Base-by-base conservation (phyloP, 78 protist species). In the Dictyostelium firmibasis region DNA sequence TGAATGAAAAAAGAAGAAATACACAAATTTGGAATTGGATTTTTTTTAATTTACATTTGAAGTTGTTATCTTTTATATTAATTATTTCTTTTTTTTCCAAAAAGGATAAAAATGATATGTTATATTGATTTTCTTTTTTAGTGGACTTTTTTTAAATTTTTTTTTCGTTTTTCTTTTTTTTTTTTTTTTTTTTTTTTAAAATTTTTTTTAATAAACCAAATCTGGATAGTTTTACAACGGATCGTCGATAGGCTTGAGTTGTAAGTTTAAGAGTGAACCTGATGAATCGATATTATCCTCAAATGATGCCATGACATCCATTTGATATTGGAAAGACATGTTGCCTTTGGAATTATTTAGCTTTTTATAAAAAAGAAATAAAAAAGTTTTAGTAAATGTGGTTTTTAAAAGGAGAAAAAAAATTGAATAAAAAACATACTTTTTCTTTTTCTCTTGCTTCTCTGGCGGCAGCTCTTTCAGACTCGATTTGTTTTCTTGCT, bases 381-480 rank as follows among this genome's bases (percentile, higher is more conserved):
- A 57, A 57, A 57, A 57, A 70, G 14, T 2, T 0, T 70, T 70
- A 29, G 44, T 70, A 16, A 14, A 7, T 25, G n/a, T 1, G 2
- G 11, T 10, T 44, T 44, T 50, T 50, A 14, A 10, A 9, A 50
- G 13, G 1, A 50, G 16, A 1, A 50, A 14, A 14, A 50, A 10
- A 50, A 50, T 10, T 0, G 10, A 47, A 47, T 11, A 10, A 50
- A 50, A n/a, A 9, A 35, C 13, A 23, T 67, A 41, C 77, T 14
- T 38, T 81, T 81, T 79, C 94, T 84, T 81, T 89, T 89, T 89
- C 94, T 81, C 94, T 89, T 47, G 86, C 94, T 70, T 89, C 94
- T 81, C 86, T 89, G 11, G 94, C 94, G 44, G 94, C 94, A 43
- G 76, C 70, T 89, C 94, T 89, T 78, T 81, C 74, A 29, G 82